Percentiles rank a stretch among this genome's conserved stretches.
Conservation (phyloP, 148 eudicot genomes). For the Tetragonia tetragonoides region DNA sequence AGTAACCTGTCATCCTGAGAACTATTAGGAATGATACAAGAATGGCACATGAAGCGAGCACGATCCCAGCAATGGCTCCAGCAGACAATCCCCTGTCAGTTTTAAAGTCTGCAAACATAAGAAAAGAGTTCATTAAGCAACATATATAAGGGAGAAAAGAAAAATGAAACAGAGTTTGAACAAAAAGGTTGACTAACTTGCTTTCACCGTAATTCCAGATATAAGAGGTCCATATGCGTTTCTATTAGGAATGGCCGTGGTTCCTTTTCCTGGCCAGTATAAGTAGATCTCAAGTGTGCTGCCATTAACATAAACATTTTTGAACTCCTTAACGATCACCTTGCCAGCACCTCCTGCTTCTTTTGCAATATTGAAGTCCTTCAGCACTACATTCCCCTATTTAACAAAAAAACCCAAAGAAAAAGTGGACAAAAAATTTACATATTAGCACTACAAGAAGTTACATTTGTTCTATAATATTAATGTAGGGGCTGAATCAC, state of each 20-base stretch:
- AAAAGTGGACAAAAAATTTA: neutral
- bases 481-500: neutral
- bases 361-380: conserved; percentile 55
- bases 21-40: conserved; percentile 34
- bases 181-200: conserved; percentile 47
- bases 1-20: conserved; percentile 46
- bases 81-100: conserved; percentile 39
- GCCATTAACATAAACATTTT: conserved; percentile 43
- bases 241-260: conserved; percentile 57
- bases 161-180: neutral
- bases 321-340: conserved; percentile 34
- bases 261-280: conserved; percentile 86
- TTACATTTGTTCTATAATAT: neutral
- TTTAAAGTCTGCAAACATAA: conserved; percentile 52
- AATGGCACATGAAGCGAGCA: conserved; percentile 42
- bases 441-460: neutral
- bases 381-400: conserved; percentile 51
- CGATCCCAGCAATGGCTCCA: conserved; percentile 66
- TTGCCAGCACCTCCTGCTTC: conserved; percentile 63
- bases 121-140: conserved; percentile 1
- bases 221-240: conserved; percentile 81
- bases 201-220: conserved; percentile 76
- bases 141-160: neutral
- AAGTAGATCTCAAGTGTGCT: conserved; percentile 68
- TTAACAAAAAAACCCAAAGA: neutral